A percentile compares a stretch with the other conserved stretches of the same genome.
phyloP scores from a whole-genome alignment of 805 yeast genomes.

The Torulaspora franciscae region DNA sequence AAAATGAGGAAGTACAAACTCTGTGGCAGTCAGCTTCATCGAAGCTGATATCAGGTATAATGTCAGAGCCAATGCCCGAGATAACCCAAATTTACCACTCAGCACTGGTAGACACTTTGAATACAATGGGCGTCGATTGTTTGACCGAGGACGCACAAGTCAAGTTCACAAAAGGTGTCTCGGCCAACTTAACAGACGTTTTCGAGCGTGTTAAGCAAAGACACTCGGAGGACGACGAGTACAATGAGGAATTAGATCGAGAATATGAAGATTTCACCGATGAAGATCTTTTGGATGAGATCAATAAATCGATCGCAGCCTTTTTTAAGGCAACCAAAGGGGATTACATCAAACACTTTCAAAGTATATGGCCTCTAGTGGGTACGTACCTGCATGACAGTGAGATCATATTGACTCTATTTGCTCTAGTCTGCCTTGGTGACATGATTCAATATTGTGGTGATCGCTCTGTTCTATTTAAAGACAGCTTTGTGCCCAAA shows the following conservation, averaged over 20 bases:
- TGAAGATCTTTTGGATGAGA: constrained; percentile 83
- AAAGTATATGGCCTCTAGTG: constrained; percentile 56
- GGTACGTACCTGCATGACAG: constrained; percentile 56
- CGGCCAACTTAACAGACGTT: constrained; percentile 58
- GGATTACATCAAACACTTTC: constrained; percentile 60
- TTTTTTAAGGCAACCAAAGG: constrained; percentile 60
- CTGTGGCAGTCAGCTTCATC: constrained; percentile 69
- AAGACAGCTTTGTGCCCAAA: constrained; percentile 57
- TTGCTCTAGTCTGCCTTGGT: constrained; percentile 74
- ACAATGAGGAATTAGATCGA: constrained; percentile 78
- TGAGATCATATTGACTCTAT: constrained; percentile 61
- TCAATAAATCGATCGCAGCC: constrained; percentile 66
- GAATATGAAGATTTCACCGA: constrained; percentile 82
- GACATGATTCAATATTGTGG: constrained; percentile 82
- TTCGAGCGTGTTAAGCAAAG: constrained; percentile 67
- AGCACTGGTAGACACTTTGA: constrained; percentile 61
- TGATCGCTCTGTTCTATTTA: constrained; percentile 55
- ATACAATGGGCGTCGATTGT: constrained; percentile 60
- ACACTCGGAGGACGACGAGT: constrained; percentile 76
- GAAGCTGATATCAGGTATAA: constrained; percentile 62
- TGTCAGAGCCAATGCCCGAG: constrained; percentile 79
- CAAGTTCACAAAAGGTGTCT: constrained; percentile 54
- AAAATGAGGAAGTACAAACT: constrained; percentile 55
- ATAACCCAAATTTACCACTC: constrained; percentile 72
- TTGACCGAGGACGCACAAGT: constrained; percentile 52